A percentile compares a stretch with the other conserved stretches of the same genome.
phyloP scores from a whole-genome alignment of 139 green algal genomes.

The Coccomyxa sp. region DNA sequence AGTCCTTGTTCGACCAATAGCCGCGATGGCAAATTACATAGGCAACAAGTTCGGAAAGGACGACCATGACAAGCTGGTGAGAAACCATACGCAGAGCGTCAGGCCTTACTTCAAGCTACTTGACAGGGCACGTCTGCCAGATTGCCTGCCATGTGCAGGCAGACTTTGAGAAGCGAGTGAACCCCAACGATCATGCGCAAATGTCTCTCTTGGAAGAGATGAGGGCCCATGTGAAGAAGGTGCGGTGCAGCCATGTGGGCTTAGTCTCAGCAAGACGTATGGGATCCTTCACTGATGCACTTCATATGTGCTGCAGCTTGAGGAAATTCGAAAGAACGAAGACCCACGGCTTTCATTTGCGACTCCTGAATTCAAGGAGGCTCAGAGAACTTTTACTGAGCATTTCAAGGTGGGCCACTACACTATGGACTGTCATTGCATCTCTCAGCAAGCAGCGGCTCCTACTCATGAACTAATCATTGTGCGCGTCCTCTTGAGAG shows the following conservation, averaged over 20 bases:
- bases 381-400: slow-evolving; percentile 84
- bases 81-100: neutral
- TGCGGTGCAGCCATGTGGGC: too few relatives aligned
- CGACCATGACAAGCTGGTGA: slow-evolving; percentile 57
- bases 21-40: slow-evolving; percentile 46
- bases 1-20: too few relatives aligned
- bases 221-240: slow-evolving; percentile 82
- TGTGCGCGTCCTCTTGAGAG: too few relatives aligned
- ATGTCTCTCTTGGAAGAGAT: slow-evolving; percentile 83
- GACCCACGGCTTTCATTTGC: slow-evolving; percentile 89
- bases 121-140: neutral
- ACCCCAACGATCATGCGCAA: slow-evolving; percentile 69
- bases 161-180: slow-evolving; percentile 65
- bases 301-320: slow-evolving; percentile 55
- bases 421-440: neutral
- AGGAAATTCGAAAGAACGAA: slow-evolving; percentile 77
- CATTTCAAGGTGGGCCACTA: slow-evolving; percentile 71
- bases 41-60: slow-evolving; percentile 54
- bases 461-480: neutral
- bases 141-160: slow-evolving; percentile 35
- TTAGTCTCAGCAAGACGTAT: neutral
- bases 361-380: slow-evolving; percentile 94
- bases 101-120: neutral
- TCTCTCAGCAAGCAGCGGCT: neutral
- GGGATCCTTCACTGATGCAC: neutral